Percentiles rank a stretch among this genome's conserved stretches.
phyloP scores from a whole-genome alignment of 2,329 filamentous ascomycete genomes.

The Triangularia setosa region DNA sequence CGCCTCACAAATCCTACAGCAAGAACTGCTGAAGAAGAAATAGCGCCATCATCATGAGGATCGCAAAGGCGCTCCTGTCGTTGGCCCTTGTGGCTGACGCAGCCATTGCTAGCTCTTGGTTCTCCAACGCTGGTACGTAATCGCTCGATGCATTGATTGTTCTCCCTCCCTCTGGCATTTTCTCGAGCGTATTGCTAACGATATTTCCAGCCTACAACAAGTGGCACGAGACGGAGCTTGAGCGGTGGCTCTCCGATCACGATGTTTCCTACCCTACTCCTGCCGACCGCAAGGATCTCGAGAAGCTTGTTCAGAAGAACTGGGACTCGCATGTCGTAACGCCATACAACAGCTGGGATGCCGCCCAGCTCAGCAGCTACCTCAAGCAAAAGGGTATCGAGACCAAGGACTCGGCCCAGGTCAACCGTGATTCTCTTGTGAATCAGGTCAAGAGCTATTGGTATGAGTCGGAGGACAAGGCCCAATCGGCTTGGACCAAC shows the following conservation, averaged over 20 bases:
- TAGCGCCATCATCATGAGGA: constrained; percentile 62
- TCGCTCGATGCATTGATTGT: constrained; percentile 10
- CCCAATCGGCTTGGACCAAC: constrained; percentile 65
- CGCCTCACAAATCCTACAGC: neutral
- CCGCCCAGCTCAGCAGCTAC: constrained; percentile 63
- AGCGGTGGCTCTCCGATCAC: constrained; percentile 93
- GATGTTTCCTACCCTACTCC: constrained; percentile 86
- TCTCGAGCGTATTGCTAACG: neutral
- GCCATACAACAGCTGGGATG: constrained; percentile 76
- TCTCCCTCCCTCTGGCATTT: neutral
- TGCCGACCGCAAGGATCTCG: constrained; percentile 90
- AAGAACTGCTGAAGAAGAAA: neutral
- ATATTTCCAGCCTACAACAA: constrained; percentile 78
- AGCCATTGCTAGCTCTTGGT: constrained; percentile 75
- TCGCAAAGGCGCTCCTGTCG: constrained; percentile 66
- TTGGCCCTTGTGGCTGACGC: constrained; percentile 68
- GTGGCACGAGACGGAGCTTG: constrained; percentile 97
- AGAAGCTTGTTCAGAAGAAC: constrained; percentile 81
- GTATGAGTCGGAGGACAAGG: constrained; percentile 75
- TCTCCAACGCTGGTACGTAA: constrained; percentile 74
- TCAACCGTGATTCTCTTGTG: constrained; percentile 65
- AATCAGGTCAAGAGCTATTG: constrained; percentile 67
- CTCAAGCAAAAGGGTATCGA: constrained; percentile 68
- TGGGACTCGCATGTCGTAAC: constrained; percentile 75
- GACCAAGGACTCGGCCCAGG: constrained; percentile 60